Percentiles rank a stretch among this genome's conserved stretches.
Evolutionary conservation across 306 rosid genomes (phyloP).

Genomic region (Trifolium repens): DNA sequence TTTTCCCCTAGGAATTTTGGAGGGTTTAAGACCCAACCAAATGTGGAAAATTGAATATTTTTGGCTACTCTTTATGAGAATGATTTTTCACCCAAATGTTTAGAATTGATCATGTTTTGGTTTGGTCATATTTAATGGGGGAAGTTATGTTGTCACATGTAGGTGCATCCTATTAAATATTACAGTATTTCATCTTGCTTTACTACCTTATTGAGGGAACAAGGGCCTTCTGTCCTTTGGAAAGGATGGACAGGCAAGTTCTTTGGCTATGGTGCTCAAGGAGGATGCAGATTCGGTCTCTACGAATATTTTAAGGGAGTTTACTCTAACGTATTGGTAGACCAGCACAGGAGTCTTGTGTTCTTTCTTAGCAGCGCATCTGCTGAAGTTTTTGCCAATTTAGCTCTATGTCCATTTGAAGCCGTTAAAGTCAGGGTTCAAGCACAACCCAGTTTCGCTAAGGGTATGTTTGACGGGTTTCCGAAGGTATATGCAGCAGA

Average conservation of each 20-base stretch:
- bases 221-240: conserved; percentile 68
- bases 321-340: conserved; percentile 48
- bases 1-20: background rate
- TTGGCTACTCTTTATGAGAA: background rate
- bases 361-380: conserved; percentile 63
- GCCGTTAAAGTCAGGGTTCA: conserved; percentile 66
- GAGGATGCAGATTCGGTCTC: conserved; percentile 66
- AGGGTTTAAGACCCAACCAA: background rate
- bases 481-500: conserved; percentile 63
- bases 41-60: conserved; percentile 1
- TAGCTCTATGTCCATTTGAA: conserved; percentile 67
- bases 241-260: conserved; percentile 67
- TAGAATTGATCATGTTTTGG: conserved; percentile 30
- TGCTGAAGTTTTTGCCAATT: conserved; percentile 66
- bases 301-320: conserved; percentile 61
- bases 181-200: conserved; percentile 56
- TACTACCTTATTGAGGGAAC: conserved; percentile 56
- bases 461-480: conserved; percentile 61
- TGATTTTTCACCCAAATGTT: conserved; percentile 20
- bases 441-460: conserved; percentile 59
- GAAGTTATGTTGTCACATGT: conserved; percentile 38
- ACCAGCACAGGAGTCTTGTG: conserved; percentile 51
- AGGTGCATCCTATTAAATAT: conserved; percentile 61
- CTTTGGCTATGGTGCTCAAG: conserved; percentile 65
- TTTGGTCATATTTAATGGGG: conserved; percentile 30